Conservation (phyloP, 2,329 filamentous ascomycete species). For the Pseudogymnoascus sp. region DNA sequence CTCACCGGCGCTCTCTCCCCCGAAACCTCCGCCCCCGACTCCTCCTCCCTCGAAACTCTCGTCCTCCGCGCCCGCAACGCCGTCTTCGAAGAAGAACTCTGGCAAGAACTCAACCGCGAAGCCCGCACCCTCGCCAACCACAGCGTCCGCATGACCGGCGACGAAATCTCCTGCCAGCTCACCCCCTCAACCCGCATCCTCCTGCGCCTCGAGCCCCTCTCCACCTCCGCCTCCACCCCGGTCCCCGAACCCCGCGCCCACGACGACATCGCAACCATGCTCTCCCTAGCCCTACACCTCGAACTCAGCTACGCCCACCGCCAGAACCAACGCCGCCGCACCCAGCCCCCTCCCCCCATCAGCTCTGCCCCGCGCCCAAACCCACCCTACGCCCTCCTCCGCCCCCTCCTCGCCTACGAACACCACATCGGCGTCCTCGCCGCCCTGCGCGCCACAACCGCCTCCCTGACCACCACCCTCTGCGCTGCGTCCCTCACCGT, state of each 20-base stretch:
- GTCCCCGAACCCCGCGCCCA: slow-evolving; percentile 32
- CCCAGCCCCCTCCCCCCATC: slow-evolving; percentile 51
- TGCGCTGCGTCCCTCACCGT: slow-evolving; percentile 19
- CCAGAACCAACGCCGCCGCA: slow-evolving; percentile 63
- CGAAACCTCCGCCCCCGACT: slow-evolving; percentile 47
- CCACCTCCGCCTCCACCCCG: slow-evolving; percentile 34
- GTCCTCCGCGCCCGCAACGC: slow-evolving; percentile 73
- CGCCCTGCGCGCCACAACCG: slow-evolving; percentile 18
- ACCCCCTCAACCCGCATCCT: slow-evolving; percentile 50
- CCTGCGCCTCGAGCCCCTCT: slow-evolving; percentile 59
- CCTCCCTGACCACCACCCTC: slow-evolving; percentile 20
- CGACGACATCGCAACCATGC: slow-evolving; percentile 53
- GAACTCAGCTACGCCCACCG: slow-evolving; percentile 74
- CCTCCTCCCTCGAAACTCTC: slow-evolving; percentile 56
- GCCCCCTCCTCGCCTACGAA: slow-evolving; percentile 39
- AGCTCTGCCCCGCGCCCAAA: slow-evolving; percentile 41
- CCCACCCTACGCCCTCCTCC: slow-evolving; percentile 48
- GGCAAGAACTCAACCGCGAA: slow-evolving; percentile 82
- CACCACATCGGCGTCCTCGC: slow-evolving; percentile 23
- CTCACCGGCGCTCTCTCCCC: slow-evolving; percentile 51
- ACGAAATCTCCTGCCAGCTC: slow-evolving; percentile 49
- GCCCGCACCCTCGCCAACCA: slow-evolving; percentile 65
- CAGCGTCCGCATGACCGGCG: slow-evolving; percentile 57
- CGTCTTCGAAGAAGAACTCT: slow-evolving; percentile 78
- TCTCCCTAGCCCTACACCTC: slow-evolving; percentile 63